Evolutionary conservation across 78 protist species (phyloP).

Genomic region (Mastigamoeba balamuthi): DNA sequence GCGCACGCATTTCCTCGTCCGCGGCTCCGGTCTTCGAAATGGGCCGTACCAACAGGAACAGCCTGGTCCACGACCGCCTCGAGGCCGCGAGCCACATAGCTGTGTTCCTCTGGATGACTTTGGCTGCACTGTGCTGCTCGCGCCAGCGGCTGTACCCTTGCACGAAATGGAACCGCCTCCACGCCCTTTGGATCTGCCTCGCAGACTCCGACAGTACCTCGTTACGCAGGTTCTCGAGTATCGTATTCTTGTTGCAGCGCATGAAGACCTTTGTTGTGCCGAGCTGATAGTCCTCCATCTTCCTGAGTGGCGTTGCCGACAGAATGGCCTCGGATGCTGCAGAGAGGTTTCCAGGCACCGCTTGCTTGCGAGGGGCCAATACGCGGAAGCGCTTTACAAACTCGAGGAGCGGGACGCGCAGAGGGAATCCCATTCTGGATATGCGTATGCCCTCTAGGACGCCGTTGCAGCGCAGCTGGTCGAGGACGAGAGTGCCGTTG

Average conservation of each 20-base stretch:
- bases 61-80: too few relatives aligned
- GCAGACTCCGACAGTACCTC: constrained; percentile 37
- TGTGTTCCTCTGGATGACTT: constrained; percentile 69
- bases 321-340: constrained; percentile 47
- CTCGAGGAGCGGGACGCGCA: constrained; percentile 62
- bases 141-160: constrained; percentile 42
- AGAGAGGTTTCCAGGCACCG: too few relatives aligned
- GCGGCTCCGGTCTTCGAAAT: too few relatives aligned
- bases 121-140: constrained; percentile 53
- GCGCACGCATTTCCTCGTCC: too few relatives aligned
- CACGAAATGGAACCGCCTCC: constrained; percentile 62
- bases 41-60: too few relatives aligned
- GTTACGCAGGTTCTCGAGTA: constrained; percentile 75
- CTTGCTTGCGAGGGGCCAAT: constrained; percentile 53
- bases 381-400: constrained; percentile 72
- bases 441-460: constrained; percentile 90
- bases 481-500: constrained; percentile 43
- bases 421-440: constrained; percentile 79
- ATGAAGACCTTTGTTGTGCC: constrained; percentile 72
- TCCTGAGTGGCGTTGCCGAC: constrained; percentile 29
- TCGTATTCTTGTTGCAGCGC: constrained; percentile 66
- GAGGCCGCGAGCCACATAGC: too few relatives aligned
- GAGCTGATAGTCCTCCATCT: constrained; percentile 37
- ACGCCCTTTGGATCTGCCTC: constrained; percentile 46
- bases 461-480: constrained; percentile 91